A percentile compares a stretch with the other conserved stretches of the same genome.
Evolutionary conservation across 2,329 filamentous ascomycete species (phyloP).

Genomic region (Zasmidium cellare): DNA sequence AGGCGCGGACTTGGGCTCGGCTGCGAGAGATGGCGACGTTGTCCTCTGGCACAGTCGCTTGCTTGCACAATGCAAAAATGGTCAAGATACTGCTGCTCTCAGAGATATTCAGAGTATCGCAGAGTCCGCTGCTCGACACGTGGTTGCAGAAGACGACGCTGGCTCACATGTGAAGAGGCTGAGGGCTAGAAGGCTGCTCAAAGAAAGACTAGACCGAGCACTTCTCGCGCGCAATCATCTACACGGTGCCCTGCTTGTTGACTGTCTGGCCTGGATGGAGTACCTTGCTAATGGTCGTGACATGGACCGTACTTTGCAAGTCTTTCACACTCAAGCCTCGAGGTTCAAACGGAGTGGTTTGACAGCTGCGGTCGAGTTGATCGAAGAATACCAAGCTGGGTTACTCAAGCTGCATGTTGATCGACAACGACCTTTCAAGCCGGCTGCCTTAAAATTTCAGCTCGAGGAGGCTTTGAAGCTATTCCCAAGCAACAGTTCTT

Average conservation of each 20-base stretch:
- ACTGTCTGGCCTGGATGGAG: constrained; percentile 64
- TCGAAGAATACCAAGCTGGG: constrained; percentile 67
- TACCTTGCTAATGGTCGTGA: constrained; percentile 58
- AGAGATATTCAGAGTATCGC: constrained; percentile 36
- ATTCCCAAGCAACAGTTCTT: constrained; percentile 76
- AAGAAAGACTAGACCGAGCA: constrained; percentile 55
- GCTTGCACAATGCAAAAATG: constrained; percentile 55
- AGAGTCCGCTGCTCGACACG: constrained; percentile 4
- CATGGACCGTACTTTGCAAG: constrained; percentile 39
- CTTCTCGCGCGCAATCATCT: constrained; percentile 52
- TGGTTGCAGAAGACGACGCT: not conserved
- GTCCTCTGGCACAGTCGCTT: constrained; percentile 63
- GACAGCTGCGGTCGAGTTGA: constrained; percentile 50
- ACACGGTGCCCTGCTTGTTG: constrained; percentile 57
- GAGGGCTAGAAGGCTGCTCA: constrained; percentile 56
- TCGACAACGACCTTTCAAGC: constrained; percentile 65
- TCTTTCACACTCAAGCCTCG: constrained; percentile 44
- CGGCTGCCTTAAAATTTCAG: constrained; percentile 62
- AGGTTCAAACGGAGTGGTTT: constrained; percentile 42
- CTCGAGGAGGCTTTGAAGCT: constrained; percentile 60
- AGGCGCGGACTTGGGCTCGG: constrained; percentile 49
- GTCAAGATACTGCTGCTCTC: constrained; percentile 36
- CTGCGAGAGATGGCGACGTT: constrained; percentile 39
- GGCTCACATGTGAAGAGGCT: constrained; percentile 41
- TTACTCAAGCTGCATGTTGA: constrained; percentile 68